Base-by-base conservation (phyloP, 495 filamentous ascomycete genomes). In the Chlorociboria aeruginascens region DNA sequence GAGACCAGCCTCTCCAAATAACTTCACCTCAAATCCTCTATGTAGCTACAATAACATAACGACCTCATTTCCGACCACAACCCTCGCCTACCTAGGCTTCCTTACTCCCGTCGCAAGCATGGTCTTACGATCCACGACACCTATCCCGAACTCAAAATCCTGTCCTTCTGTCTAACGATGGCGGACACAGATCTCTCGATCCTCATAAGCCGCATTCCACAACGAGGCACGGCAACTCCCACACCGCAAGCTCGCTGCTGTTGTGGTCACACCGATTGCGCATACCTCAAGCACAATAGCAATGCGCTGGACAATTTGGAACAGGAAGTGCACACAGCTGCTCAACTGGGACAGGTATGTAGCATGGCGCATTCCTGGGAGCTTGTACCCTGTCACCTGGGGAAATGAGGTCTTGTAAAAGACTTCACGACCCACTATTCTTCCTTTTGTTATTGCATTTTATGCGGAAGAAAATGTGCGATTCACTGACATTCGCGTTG, bases 331-430 rank as follows among this genome's bases (percentile, higher is more conserved):
- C 76, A 77, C 48, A 85, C 77, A 25, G 90, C 90, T 10, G 90
- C 88, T 32, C 72, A 81, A 51, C 73, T 96, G 61, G 90, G 90
- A 40, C 84, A 95, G 84, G 90, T 93, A 66, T 48, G 74, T 71
- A 25, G 20, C 20, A 4, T 25, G 20, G 20, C 20, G 4, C 35
- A 39, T 52, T 52, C 40, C 43, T 45, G 32, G 4, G 20, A 4
- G 20, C 20, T 25, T 1, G 20, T 25, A 25, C 20, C 20, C 20
- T 25, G 20, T 25, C 20, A 25, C 20, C 4, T 25, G 20, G n/a
- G n/a, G 30, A 31, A 20, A 40, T 40, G 38, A 40, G 38, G 10
- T 17, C 11, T 13, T 13, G 28, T 29, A 14, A 45, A 43, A 43
- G 40, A 32, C 25, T 34, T 37, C 44, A 25, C 16, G 35, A 49